These are phyloP conservation scores for Fusarium paranaense DNA, from an alignment of 2,329 filamentous ascomycete genomes.

Conservation along the genomic window DNA sequence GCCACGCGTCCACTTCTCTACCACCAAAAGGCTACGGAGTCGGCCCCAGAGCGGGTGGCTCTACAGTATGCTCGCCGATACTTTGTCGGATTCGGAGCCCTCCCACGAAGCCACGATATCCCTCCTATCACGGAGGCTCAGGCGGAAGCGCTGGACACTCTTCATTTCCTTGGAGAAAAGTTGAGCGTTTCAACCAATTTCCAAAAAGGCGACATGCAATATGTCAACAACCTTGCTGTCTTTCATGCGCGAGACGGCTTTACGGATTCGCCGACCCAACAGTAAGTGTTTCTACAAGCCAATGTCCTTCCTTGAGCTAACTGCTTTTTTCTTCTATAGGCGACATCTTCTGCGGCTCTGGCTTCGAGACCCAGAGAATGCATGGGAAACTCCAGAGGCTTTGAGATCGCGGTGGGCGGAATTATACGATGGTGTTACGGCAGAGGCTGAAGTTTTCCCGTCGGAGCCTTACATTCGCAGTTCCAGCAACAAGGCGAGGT, in stretches of 20 bases:
- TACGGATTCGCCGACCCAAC: slow-evolving; percentile 21
- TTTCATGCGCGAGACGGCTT: slow-evolving; percentile 65
- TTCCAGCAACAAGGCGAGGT: slow-evolving; percentile 22
- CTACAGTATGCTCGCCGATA: slow-evolving; percentile 31
- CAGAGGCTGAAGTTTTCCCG: slow-evolving; percentile 23
- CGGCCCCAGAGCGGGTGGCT: background rate
- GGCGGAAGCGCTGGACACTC: slow-evolving; percentile 62
- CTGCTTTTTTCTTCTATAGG: slow-evolving; percentile 13
- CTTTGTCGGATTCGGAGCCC: slow-evolving; percentile 33
- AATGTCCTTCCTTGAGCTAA: too few species aligned
- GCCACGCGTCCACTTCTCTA: slow-evolving; percentile 17
- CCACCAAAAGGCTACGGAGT: slow-evolving; percentile 6
- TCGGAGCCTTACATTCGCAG: slow-evolving; percentile 30
- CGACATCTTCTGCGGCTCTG: slow-evolving; percentile 61
- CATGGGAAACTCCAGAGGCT: slow-evolving; percentile 51
- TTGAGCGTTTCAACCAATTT: slow-evolving; percentile 58
- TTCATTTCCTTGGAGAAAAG: slow-evolving; percentile 60
- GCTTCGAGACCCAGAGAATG: slow-evolving; percentile 59
- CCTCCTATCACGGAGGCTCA: slow-evolving; percentile 66
- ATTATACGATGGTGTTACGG: slow-evolving; percentile 17
- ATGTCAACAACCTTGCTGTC: slow-evolving; percentile 65
- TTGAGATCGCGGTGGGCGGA: slow-evolving; percentile 22
- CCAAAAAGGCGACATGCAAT: slow-evolving; percentile 63
- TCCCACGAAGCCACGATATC: slow-evolving; percentile 63
- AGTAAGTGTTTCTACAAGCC: background rate